Percentiles rank a stretch among this genome's conserved stretches.
phyloP scores from a whole-genome alignment of 73 alveolate genomes.

The Paramecium bursaria region DNA sequence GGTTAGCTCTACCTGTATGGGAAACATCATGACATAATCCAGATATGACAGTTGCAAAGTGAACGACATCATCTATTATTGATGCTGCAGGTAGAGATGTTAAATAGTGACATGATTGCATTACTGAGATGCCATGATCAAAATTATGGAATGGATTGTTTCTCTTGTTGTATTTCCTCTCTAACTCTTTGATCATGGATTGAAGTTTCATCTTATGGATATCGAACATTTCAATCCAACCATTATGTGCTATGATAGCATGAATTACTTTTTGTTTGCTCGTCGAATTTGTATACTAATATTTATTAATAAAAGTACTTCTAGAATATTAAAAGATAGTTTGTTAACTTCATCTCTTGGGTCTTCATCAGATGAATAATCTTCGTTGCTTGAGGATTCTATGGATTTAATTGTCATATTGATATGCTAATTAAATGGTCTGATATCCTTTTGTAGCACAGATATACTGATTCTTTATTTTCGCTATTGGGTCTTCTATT shows the following conservation, averaged over 20 bases:
- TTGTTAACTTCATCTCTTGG: neutral
- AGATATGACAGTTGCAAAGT: conserved; percentile 51
- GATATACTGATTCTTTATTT: conserved; percentile 23
- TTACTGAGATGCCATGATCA: conserved; percentile 69
- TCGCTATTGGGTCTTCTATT: neutral
- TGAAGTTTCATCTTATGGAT: conserved; percentile 23
- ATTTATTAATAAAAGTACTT: conserved; percentile 1
- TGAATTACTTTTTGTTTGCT: conserved; percentile 14
- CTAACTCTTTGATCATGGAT: conserved; percentile 37
- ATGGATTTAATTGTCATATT: conserved; percentile 13
- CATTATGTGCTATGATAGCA: conserved; percentile 2
- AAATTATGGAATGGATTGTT: conserved; percentile 66
- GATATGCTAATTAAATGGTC: neutral
- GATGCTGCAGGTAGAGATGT: conserved; percentile 28
- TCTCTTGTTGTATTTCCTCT: conserved; percentile 63
- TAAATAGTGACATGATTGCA: conserved; percentile 60
- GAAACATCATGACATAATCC: conserved; percentile 69
- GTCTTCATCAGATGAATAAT: conserved; percentile 14
- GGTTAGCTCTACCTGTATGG: conserved; percentile 65
- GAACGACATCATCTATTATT: neutral
- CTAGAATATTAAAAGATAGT: conserved; percentile 11
- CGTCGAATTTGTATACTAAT: conserved; percentile 8
- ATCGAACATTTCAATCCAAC: conserved; percentile 53
- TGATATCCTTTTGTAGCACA: neutral
- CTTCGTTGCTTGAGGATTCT: conserved; percentile 11